Evolutionary conservation across 306 rosid genomes (phyloP), one percentile per base, ranked within the genome.

Genomic region (Aeschynomene evenia): DNA sequence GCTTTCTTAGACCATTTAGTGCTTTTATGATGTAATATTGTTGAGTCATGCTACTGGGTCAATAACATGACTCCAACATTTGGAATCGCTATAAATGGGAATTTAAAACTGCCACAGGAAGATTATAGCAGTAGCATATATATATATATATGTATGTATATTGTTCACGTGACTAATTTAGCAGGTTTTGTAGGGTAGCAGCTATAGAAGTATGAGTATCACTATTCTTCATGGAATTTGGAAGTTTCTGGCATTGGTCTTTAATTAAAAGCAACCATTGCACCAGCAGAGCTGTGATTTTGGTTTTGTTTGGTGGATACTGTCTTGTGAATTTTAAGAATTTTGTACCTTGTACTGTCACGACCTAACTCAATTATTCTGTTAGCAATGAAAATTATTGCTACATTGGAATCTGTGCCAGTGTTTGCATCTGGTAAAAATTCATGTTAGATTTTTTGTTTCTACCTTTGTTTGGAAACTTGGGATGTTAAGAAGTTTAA

Each of bases 201-300:
- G 36, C 31, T 28, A 28, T 33, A 0, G 37, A 33, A 33, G 37
- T 20, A 3, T 56, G 46, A 18, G 24, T 20, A 49, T 58, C 6
- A 31, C 21, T n/a, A 26, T 22, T 16, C 29, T n/a, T 19, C 36
- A 0, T 22, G 15, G 36, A 29, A 62, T 42, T 76, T 76, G 65
- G 42, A 68, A 51, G 75, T 29, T 51, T 76, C 63, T 55, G 23
- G 18, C 9, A 7, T 16, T 40, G 58, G 31, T 50, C 16, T 22
- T 33, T 18, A 23, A 34, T 49, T 49, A 61, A 34, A 34, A 61
- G 70, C 22, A 60, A 43, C 14, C 40, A 34, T 28, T 50, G 46
- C 39, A 18, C 40, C 29, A 1, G 48, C 69, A 49, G 31, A 48
- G 54, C 77, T 50, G 77, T 62, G 12, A 62, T 72, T 62, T 36